Base-by-base conservation (phyloP, 2,329 filamentous ascomycete genomes). In the Neoscytalidium dimidiatum region DNA sequence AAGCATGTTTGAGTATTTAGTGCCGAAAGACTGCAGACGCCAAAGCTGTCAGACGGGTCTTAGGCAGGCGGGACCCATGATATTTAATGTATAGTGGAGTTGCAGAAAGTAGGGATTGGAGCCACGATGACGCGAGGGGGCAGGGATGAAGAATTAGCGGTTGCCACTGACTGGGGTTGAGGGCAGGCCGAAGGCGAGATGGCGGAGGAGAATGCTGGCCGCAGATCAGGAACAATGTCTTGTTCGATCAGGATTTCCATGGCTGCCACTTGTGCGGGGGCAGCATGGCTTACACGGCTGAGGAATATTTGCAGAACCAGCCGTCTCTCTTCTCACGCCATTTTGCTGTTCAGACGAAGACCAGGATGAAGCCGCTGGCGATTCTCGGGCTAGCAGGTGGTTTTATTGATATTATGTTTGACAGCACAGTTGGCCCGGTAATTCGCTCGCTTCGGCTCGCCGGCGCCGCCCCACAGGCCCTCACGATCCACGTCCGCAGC, bases 41-140 rank as follows among this genome's bases (percentile, higher is more conserved):
- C 52, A 57, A 57, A 35, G 4, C 9, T 57, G 8, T 29, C 26
- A 29, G 19, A 56, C 13, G 23, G 46, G 26, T 17, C 13, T 29
- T 11, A 28, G 13, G 4, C 28, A 49, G 46, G 46, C 46, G 4
- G n/a, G 46, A 13, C 23, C 23, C 6, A 13, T 26, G n/a, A 29
- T n/a, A 13, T n/a, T 28, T 26, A 29, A 43, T 33, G 44, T 11
- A 29, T 6, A 43, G 35, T 5, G 31, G 31, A 38, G 53, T 13
- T 38, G 31, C 19, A 43, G 38, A 26, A 17, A 56, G 52, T 38
- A 56, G 33, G 52, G 31, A 56, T 35, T 57, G 53, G 53, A 57
- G 53, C 53, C 53, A 43, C 35, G 53, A 57, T 57, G 38, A 19
- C 29, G 53, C 53, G 35, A 3, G 21, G 49, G 17, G 11, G 35